phyloP scores from a whole-genome alignment of 352 stramenopile species.

The Phytophthora constricta region DNA sequence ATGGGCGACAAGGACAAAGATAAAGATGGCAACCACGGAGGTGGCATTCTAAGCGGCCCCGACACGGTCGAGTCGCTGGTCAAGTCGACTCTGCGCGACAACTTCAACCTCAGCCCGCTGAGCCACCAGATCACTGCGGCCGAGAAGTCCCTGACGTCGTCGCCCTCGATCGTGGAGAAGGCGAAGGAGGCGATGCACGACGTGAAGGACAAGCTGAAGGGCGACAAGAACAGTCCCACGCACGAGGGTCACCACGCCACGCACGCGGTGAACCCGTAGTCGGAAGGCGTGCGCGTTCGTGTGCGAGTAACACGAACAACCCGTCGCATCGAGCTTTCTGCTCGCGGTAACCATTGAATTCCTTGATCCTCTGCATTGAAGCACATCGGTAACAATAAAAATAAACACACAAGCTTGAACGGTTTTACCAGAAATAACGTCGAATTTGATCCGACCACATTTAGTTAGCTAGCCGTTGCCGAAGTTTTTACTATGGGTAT shows the following conservation, averaged over 20 bases:
- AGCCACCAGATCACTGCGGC: background rate
- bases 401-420: too few relatives aligned
- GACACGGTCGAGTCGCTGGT: background rate
- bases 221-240: background rate
- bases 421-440: too few relatives aligned
- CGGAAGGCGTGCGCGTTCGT: background rate
- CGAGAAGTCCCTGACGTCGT: background rate
- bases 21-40: background rate
- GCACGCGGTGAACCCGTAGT: background rate
- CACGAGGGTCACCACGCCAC: background rate
- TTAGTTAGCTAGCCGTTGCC: too few relatives aligned
- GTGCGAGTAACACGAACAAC: background rate
- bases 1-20: background rate
- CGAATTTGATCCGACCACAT: too few relatives aligned
- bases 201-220: conserved; percentile 1
- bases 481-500: too few relatives aligned
- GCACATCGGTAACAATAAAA: background rate
- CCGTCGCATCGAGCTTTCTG: background rate
- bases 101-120: background rate
- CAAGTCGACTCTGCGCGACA: background rate
- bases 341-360: background rate
- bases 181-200: background rate
- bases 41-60: background rate
- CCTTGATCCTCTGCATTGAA: background rate
- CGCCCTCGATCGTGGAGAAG: background rate